Conservation (phyloP, 2,329 filamentous ascomycete genomes). For the Dothideomycetidae sp. region DNA sequence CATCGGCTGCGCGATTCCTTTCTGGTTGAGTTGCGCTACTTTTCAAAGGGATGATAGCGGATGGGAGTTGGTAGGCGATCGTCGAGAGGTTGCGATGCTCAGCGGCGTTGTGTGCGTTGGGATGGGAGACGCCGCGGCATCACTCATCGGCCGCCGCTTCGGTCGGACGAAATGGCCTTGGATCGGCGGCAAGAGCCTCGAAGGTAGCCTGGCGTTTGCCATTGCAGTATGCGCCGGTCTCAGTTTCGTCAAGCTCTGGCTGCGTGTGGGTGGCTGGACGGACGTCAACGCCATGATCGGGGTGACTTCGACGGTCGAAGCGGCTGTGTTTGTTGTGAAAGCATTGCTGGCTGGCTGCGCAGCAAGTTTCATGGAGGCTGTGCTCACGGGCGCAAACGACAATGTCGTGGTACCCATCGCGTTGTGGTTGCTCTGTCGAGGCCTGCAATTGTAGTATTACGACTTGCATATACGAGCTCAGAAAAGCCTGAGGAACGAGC, state of each 20-base stretch:
- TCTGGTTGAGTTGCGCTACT: slow-evolving; percentile 75
- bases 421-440: slow-evolving; percentile 82
- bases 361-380: slow-evolving; percentile 85
- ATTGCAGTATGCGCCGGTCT: slow-evolving; percentile 65
- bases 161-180: slow-evolving; percentile 87
- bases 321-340: slow-evolving; percentile 36
- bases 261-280: slow-evolving; percentile 59
- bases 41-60: slow-evolving; percentile 47
- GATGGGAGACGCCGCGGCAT: slow-evolving; percentile 86
- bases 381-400: slow-evolving; percentile 92
- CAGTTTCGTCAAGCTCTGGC: slow-evolving; percentile 55
- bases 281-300: slow-evolving; percentile 16
- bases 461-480: neutral
- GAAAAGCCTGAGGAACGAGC: no score
- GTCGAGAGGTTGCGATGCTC: slow-evolving; percentile 73
- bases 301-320: neutral
- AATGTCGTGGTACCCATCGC: slow-evolving; percentile 94
- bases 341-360: slow-evolving; percentile 58
- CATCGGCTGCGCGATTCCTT: slow-evolving; percentile 84
- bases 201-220: slow-evolving; percentile 72
- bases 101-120: slow-evolving; percentile 88
- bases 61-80: slow-evolving; percentile 51
- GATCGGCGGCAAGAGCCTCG: slow-evolving; percentile 90
- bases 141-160: slow-evolving; percentile 72
- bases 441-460: slow-evolving; percentile 42